Conservation (phyloP, 768 basidiomycete species). For the Terana coerulea region DNA sequence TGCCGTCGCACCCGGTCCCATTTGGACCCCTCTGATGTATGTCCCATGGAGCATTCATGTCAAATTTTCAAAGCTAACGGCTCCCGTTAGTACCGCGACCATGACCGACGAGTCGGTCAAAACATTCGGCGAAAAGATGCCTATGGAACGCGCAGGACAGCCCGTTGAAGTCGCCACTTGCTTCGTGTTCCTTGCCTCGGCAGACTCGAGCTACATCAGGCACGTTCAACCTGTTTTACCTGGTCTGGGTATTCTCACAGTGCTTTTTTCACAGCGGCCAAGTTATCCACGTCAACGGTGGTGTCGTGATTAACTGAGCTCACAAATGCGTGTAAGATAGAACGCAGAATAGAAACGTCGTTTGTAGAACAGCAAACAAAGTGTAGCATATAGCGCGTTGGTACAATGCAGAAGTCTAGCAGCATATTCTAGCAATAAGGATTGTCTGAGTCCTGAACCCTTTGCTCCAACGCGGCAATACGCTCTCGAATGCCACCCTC, state of each 20-base stretch:
- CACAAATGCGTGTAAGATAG: neutral
- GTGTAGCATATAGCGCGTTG: neutral
- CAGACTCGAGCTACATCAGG: conserved; percentile 44
- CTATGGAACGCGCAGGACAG: conserved; percentile 47
- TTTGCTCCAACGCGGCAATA: conserved; percentile 6
- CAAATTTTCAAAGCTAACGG: neutral
- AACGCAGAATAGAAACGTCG: neutral
- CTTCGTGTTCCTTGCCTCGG: conserved; percentile 45
- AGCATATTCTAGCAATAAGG: conserved; percentile 5
- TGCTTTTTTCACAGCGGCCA: conserved; percentile 19
- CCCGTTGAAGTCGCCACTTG: conserved; percentile 47
- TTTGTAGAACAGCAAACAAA: neutral
- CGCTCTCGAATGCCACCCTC: neutral
- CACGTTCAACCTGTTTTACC: too few species aligned
- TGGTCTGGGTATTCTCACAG: too few species aligned
- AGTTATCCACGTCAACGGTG: conserved; percentile 28
- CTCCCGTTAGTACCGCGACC: conserved; percentile 23
- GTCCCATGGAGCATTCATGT: neutral
- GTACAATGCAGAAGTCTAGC: neutral
- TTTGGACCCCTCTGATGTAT: conserved; percentile 47
- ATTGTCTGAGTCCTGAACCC: neutral
- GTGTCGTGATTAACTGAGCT: conserved; percentile 25
- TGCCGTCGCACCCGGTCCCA: conserved; percentile 40
- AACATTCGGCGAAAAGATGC: conserved; percentile 29
- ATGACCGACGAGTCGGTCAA: conserved; percentile 34